Evolutionary conservation across 768 basidiomycete species (phyloP).

Genomic region (Tricholoma saponaceum): DNA sequence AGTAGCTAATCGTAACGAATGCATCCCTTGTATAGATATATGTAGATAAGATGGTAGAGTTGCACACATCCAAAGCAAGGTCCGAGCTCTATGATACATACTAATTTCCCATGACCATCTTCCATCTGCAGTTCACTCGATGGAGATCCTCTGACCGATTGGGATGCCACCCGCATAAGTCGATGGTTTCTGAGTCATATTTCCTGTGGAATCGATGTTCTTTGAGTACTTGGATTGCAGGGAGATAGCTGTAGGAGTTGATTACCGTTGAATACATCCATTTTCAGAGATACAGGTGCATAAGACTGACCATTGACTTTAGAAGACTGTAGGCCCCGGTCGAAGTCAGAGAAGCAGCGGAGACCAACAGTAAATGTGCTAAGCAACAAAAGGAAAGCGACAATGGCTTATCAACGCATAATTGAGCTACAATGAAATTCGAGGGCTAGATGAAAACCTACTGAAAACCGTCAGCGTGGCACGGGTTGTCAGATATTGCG

Average conservation of each 20-base stretch:
- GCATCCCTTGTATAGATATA: background rate
- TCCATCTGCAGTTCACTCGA: constrained; percentile 47
- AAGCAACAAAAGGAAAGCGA: constrained; percentile 71
- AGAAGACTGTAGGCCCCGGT: constrained; percentile 68
- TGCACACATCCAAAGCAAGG: background rate
- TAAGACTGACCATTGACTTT: constrained; percentile 70
- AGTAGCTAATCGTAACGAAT: background rate
- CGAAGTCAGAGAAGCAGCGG: constrained; percentile 79
- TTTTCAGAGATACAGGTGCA: constrained; percentile 17
- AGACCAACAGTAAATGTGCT: constrained; percentile 74
- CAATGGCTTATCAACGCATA: constrained; percentile 46
- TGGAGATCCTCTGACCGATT: constrained; percentile 66
- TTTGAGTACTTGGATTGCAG: constrained; percentile 38
- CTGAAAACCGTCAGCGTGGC: constrained; percentile 81
- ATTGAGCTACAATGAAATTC: background rate
- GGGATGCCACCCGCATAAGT: constrained; percentile 52
- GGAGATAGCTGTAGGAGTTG: constrained; percentile 44
- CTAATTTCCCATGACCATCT: background rate
- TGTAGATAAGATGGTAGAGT: constrained; percentile 5
- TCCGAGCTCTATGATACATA: background rate
- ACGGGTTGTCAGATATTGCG: constrained; percentile 65
- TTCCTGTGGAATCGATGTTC: constrained; percentile 34
- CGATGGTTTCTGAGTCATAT: constrained; percentile 43
- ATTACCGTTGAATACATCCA: constrained; percentile 30
- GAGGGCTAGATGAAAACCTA: constrained; percentile 30